Evolutionary conservation across 176 grass and related monocot species (phyloP).

Genomic region (Oryza rufipogon): DNA sequence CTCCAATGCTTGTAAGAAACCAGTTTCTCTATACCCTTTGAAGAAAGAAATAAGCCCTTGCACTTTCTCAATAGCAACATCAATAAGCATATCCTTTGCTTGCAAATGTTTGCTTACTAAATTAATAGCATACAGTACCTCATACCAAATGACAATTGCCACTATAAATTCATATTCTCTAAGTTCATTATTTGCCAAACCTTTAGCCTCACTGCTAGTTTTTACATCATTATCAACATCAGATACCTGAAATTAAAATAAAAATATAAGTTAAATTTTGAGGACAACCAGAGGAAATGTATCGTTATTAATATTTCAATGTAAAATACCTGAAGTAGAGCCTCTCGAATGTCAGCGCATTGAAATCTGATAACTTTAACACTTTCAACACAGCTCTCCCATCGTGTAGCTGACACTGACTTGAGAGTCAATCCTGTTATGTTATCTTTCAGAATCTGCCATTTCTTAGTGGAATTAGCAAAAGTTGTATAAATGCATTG

Average conservation of each 20-base stretch:
- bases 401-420: no score
- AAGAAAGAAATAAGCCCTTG: not conserved
- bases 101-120: not conserved
- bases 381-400: no score
- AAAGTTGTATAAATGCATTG: no score
- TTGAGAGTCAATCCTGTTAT: no score
- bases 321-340: no score
- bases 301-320: no score
- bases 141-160: not conserved
- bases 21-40: not conserved
- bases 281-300: no score
- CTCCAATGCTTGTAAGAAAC: not conserved
- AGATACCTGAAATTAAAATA: not conserved
- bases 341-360: no score
- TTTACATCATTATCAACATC: not conserved
- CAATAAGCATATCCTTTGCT: not conserved
- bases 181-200: not conserved
- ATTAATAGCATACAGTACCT: not conserved
- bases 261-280: no score
- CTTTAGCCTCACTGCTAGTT: not conserved
- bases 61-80: conserved; percentile 1
- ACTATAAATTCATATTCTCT: not conserved
- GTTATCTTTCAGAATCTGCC: no score
- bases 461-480: no score
- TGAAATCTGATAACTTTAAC: no score